A percentile compares a stretch with the other conserved stretches of the same genome.
These are phyloP conservation scores for Xylariomycetidae sp. DNA, from an alignment of 2,329 filamentous ascomycete species.

Conservation along the genomic window DNA sequence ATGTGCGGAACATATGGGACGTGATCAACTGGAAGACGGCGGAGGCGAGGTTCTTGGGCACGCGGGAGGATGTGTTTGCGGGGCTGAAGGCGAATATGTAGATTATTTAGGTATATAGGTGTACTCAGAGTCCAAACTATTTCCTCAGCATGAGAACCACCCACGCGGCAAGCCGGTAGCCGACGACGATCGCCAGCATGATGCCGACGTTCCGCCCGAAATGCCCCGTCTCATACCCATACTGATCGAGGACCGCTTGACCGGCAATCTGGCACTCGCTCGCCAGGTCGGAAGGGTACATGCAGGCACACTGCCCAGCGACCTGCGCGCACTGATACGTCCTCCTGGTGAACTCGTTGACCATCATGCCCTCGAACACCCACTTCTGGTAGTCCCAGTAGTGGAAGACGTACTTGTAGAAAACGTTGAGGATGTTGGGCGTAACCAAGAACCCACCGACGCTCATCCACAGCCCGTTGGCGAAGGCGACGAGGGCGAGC, in stretches of 20 bases:
- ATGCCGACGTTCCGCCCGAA: constrained; percentile 70
- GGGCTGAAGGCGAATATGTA: constrained; percentile 24
- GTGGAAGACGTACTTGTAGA: constrained; percentile 82
- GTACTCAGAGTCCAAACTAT: too few relatives aligned
- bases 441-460: constrained; percentile 78
- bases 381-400: constrained; percentile 86
- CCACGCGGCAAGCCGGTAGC: constrained; percentile 66
- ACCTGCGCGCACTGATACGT: constrained; percentile 51
- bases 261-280: constrained; percentile 65
- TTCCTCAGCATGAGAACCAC: constrained; percentile 42
- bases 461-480: constrained; percentile 86
- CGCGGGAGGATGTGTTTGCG: constrained; percentile 25
- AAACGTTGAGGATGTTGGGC: constrained; percentile 66
- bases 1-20: constrained; percentile 71
- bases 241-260: constrained; percentile 60
- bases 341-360: constrained; percentile 70
- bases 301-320: constrained; percentile 51
- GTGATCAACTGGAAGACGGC: constrained; percentile 72
- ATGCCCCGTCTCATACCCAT: constrained; percentile 60
- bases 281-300: constrained; percentile 60
- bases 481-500: constrained; percentile 74
- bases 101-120: too few relatives aligned
- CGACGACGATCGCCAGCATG: constrained; percentile 67
- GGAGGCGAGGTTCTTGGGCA: constrained; percentile 50
- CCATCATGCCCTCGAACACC: constrained; percentile 90